A percentile compares a stretch with the other conserved stretches of the same genome.
Evolutionary conservation across 495 filamentous ascomycete genomes (phyloP).

Genomic region (Xylaria grammica): DNA sequence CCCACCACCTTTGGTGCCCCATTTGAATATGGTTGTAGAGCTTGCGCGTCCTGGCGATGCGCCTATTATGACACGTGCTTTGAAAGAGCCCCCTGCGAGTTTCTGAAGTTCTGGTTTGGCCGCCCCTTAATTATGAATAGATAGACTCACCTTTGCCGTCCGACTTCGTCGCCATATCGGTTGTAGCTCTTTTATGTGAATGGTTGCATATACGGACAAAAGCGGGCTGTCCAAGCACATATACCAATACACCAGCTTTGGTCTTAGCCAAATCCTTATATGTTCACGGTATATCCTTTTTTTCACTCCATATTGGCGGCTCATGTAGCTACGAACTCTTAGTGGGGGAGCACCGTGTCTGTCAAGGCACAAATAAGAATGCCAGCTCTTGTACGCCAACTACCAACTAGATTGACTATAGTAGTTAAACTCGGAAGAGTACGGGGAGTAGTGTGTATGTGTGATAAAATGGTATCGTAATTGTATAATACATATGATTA

Average conservation of each 20-base stretch:
- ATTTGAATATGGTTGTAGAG: conserved; percentile 9
- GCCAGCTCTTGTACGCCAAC: too few relatives aligned
- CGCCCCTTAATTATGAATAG: not conserved
- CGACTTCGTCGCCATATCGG: too few relatives aligned
- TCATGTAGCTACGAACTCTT: too few relatives aligned
- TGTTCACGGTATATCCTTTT: not conserved
- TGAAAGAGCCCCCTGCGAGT: not conserved
- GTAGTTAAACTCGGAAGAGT: not conserved
- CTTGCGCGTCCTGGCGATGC: not conserved
- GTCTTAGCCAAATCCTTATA: not conserved
- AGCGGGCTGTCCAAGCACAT: not conserved
- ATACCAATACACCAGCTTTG: not conserved
- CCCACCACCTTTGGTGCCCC: not conserved
- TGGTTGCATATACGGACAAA: not conserved
- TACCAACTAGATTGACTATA: too few relatives aligned
- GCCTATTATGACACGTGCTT: not conserved
- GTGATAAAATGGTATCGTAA: not conserved
- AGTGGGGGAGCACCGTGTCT: too few relatives aligned
- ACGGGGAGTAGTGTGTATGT: not conserved
- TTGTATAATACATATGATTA: conserved; percentile 14
- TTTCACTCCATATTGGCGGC: too few relatives aligned
- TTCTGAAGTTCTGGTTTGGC: not conserved
- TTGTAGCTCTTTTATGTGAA: too few relatives aligned
- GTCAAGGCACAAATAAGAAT: too few relatives aligned
- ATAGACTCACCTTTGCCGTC: not conserved